phyloP scores from a whole-genome alignment of 1,139 yeast species.

The Pneumocystis canis region DNA sequence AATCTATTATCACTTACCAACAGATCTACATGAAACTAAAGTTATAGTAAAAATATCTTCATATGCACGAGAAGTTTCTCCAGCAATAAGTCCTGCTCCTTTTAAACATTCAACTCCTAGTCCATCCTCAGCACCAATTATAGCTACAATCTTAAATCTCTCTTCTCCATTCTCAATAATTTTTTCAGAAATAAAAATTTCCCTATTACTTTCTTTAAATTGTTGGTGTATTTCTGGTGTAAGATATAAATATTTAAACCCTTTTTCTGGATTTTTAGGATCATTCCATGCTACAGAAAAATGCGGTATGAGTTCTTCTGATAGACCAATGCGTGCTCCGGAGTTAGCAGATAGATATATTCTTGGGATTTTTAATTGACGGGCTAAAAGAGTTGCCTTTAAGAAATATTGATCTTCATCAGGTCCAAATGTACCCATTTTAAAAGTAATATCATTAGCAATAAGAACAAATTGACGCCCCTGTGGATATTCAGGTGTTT shows the following conservation, averaged over 20 bases:
- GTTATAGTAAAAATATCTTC: conserved; percentile 93
- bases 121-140: conserved; percentile 90
- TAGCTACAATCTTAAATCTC: conserved; percentile 64
- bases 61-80: conserved; percentile 94
- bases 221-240: conserved; percentile 50
- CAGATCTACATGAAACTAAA: conserved; percentile 93
- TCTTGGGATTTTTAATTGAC: conserved; percentile 84
- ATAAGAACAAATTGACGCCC: conserved; percentile 87
- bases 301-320: conserved; percentile 82
- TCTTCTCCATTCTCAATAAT: conserved; percentile 73
- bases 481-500: conserved; percentile 92
- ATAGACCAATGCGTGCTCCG: conserved; percentile 97
- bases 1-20: conserved; percentile 36
- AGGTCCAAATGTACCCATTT: conserved; percentile 99
- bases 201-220: conserved; percentile 43
- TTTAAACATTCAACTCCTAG: conserved; percentile 95
- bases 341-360: conserved; percentile 92
- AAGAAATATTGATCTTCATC: conserved; percentile 82
- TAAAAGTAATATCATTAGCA: conserved; percentile 92
- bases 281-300: conserved; percentile 91
- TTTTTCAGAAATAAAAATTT: conserved; percentile 60
- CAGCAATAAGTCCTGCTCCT: conserved; percentile 97
- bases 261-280: conserved; percentile 57
- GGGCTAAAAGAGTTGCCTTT: conserved; percentile 82
- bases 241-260: conserved; percentile 78